Conservation (phyloP, 345 rosid genomes). For the Mallotus nudiflorus region DNA sequence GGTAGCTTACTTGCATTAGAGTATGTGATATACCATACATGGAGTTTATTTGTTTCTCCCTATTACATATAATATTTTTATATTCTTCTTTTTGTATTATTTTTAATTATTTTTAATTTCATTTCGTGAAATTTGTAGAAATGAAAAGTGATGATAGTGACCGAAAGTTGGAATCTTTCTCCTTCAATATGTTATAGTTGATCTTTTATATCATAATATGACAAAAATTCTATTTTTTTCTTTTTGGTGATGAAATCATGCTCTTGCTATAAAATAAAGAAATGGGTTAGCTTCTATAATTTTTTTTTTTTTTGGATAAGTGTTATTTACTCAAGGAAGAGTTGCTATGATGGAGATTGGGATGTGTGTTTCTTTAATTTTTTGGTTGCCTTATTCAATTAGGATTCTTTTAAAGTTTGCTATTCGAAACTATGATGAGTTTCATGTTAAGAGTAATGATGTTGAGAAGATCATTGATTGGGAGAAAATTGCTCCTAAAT, state of each 20-base stretch:
- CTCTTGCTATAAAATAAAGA: too few species aligned
- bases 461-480: constrained; percentile 85
- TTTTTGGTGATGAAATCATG: neutral
- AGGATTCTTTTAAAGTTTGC: constrained; percentile 76
- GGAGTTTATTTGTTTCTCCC: too few species aligned
- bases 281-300: neutral
- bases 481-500: constrained; percentile 67
- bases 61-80: neutral
- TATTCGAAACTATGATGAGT: constrained; percentile 73
- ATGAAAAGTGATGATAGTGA: too few species aligned
- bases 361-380: neutral
- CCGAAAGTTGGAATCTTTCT: neutral
- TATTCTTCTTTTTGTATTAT: neutral
- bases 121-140: neutral
- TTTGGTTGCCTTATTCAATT: constrained; percentile 61
- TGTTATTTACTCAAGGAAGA: neutral
- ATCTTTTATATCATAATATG: neutral
- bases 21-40: too few species aligned
- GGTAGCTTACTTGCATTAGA: too few species aligned
- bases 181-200: neutral
- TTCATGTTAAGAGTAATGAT: constrained; percentile 72
- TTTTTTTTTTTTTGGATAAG: neutral
- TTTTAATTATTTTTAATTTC: too few species aligned
- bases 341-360: constrained; percentile 2
- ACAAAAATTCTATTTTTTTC: neutral